phyloP scores from a whole-genome alignment of 257 asterid genomes.

The Agastache rugosa region DNA sequence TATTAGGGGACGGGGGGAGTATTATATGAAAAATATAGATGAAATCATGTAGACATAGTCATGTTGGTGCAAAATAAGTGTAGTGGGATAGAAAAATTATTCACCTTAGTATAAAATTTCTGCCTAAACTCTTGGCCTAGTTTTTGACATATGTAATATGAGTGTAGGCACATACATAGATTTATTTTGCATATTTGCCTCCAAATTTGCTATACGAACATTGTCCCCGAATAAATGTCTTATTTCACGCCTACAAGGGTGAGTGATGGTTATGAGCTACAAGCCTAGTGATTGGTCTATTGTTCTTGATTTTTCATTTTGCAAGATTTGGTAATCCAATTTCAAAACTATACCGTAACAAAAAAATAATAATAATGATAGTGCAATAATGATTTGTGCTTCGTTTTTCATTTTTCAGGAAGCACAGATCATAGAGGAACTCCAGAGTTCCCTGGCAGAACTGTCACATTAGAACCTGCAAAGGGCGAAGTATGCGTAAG shows the following conservation, averaged over 20 bases:
- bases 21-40: neutral
- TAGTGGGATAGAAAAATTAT: too few relatives aligned
- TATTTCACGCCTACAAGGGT: too few relatives aligned
- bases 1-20: too few relatives aligned
- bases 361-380: neutral
- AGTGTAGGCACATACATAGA: too few relatives aligned
- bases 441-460: constrained; percentile 88
- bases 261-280: neutral
- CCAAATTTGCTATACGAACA: neutral
- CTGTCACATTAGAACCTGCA: constrained; percentile 90
- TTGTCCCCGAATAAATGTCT: neutral
- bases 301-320: neutral
- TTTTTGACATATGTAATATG: too few relatives aligned
- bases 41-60: too few relatives aligned
- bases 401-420: constrained; percentile 50
- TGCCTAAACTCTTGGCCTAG: too few relatives aligned
- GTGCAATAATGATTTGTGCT: neutral
- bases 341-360: neutral
- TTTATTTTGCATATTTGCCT: neutral
- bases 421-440: constrained; percentile 99
- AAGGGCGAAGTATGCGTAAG: constrained; percentile 79
- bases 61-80: too few relatives aligned
- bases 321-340: neutral
- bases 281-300: neutral
- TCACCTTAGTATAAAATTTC: too few relatives aligned